Percentiles rank a stretch among this genome's conserved stretches.
phyloP scores from a whole-genome alignment of 2,329 filamentous ascomycete genomes.

The Trichoderma sp. region DNA sequence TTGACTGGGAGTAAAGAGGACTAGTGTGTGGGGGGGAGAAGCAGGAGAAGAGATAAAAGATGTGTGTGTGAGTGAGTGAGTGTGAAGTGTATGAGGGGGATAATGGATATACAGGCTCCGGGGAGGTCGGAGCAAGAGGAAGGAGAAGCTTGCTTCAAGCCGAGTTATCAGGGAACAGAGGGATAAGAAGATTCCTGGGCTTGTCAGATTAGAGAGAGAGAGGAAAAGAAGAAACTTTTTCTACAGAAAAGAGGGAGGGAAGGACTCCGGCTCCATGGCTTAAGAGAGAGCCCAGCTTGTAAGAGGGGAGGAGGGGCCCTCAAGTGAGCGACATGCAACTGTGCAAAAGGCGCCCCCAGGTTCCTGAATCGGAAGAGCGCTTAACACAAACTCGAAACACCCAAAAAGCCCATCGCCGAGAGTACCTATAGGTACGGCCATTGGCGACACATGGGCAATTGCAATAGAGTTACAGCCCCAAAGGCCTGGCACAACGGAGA shows the following conservation, averaged over 20 bases:
- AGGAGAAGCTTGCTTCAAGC: neutral
- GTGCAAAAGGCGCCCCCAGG: neutral
- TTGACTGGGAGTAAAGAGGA: slow-evolving; percentile 22
- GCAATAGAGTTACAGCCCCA: neutral
- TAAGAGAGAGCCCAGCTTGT: slow-evolving; percentile 13
- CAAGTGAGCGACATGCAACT: slow-evolving; percentile 9
- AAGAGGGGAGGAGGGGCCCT: slow-evolving; percentile 16
- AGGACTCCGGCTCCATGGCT: slow-evolving; percentile 16
- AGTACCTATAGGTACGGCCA: neutral
- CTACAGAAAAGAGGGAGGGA: neutral
- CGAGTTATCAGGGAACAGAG: neutral
- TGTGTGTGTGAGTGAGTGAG: neutral
- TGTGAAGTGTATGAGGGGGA: neutral
- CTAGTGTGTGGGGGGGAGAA: neutral
- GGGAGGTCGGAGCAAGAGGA: neutral
- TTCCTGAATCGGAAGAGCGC: slow-evolving; percentile 19
- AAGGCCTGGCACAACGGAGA: neutral
- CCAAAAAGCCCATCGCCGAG: neutral
- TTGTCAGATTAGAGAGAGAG: neutral
- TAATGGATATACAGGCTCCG: neutral
- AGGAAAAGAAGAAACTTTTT: slow-evolving; percentile 9
- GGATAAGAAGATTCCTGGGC: neutral
- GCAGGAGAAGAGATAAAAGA: neutral
- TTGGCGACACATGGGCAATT: neutral
- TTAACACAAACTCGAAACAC: neutral